Evolutionary conservation across 768 basidiomycete genomes (phyloP).

Genomic region (Baorangia bicolor): DNA sequence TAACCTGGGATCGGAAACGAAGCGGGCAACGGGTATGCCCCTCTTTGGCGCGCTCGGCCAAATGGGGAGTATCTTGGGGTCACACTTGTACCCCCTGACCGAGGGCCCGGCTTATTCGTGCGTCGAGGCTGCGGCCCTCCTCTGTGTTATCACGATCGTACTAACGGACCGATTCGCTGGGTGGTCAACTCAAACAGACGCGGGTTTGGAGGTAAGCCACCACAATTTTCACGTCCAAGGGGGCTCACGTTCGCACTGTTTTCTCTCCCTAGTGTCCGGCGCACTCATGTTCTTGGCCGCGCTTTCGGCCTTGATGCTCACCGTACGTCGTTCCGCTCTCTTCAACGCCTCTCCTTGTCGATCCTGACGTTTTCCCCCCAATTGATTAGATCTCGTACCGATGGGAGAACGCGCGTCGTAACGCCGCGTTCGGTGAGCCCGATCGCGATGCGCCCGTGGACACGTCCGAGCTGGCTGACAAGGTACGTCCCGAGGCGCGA

Average conservation of each 20-base stretch:
- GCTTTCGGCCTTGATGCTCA: slow-evolving; percentile 18
- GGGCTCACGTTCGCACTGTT: no score
- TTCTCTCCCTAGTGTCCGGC: slow-evolving; percentile 24
- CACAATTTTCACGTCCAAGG: not conserved
- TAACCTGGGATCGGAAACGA: slow-evolving; percentile 46
- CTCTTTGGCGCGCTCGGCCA: slow-evolving; percentile 45
- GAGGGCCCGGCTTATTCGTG: slow-evolving; percentile 42
- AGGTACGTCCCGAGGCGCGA: slow-evolving; percentile 17
- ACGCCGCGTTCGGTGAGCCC: slow-evolving; percentile 52
- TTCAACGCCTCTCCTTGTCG: not conserved
- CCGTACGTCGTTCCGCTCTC: slow-evolving; percentile 8
- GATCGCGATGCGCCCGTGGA: slow-evolving; percentile 50
- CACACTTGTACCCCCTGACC: slow-evolving; percentile 41
- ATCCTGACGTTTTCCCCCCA: not conserved
- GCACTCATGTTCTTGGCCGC: slow-evolving; percentile 26
- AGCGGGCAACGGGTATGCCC: slow-evolving; percentile 42
- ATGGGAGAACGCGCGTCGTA: slow-evolving; percentile 55
- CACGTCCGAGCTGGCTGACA: slow-evolving; percentile 63
- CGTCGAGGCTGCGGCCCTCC: not conserved
- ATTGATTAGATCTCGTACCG: slow-evolving; percentile 56
- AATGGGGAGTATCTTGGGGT: slow-evolving; percentile 40
- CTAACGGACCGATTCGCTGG: not conserved
- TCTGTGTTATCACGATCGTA: not conserved
- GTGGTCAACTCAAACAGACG: slow-evolving; percentile 2
- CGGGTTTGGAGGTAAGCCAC: slow-evolving; percentile 20